Evolutionary conservation across 768 basidiomycete genomes (phyloP), one percentile per base, ranked within the genome.

Genomic region (Lactarius hengduanensis): DNA sequence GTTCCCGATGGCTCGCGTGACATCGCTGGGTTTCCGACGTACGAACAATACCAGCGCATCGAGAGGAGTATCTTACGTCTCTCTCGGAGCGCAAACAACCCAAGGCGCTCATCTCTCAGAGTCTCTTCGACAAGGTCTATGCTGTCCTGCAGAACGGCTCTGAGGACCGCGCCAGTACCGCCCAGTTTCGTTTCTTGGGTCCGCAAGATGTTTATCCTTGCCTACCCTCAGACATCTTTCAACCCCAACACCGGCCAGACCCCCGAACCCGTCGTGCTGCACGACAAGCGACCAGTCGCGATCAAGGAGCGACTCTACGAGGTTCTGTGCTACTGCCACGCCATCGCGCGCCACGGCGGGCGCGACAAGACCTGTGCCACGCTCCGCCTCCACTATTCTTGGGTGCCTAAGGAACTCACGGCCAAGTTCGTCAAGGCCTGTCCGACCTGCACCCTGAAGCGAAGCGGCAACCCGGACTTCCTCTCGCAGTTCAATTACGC

Each of bases 381-480:
- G 63, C 82, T 93, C 45, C 80, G 88, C 57, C 78, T 84, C 66
- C 83, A 84, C 71, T 94, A 92, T 74, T 87, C 89, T 10, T 93
- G 89, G 87, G 84, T 94, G 32, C 92, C 92, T 18, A 94, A 93
- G 76, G 88, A 91, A 72, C 85, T 94, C 50, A 84, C 92, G 56
- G 84, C 89, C 20, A 84, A 83, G 65, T 94, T 92, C 73, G 86
- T 93, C 76, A 87, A 86, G 75, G 82, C 82, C 30, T 94, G 92
- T 72, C 92, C 91, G 16, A 89, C 90, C 9, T 94, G 92, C 71
- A 81, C 75, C 65, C 78, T 74, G 60, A 81, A 81, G 75, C 75
- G 80, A 67, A 78, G 77, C 61, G 78, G 79, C 54, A 73, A 76
- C 50, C 71, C 73, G 3, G 71, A 67, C 2, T 57, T 72, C 2